A percentile compares a stretch with the other conserved stretches of the same genome.
phyloP scores from a whole-genome alignment of 495 filamentous ascomycete species.

The Margaritispora aquatica region DNA sequence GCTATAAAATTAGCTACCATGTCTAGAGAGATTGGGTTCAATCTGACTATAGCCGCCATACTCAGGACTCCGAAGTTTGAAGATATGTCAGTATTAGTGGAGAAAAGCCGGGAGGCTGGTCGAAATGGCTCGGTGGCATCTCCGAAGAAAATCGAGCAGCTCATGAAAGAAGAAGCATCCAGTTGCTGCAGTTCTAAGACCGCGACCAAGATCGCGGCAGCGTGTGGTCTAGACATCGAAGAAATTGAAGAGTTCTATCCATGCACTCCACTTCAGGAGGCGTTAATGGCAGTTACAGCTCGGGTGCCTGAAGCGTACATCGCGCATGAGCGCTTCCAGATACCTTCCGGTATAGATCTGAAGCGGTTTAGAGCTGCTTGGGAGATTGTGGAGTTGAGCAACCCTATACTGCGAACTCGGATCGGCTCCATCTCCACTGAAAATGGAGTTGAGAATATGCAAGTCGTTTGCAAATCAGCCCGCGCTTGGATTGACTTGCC shows the following conservation, averaged over 20 bases:
- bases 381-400: not conserved
- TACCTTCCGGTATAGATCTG: not conserved
- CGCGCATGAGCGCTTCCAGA: constrained; percentile 29
- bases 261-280: constrained; percentile 65
- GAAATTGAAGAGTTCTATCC: constrained; percentile 56
- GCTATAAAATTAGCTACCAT: constrained; percentile 61
- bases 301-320: constrained; percentile 51
- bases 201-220: no score
- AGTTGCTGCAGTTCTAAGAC: no score
- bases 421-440: no score
- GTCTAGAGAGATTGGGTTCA: constrained; percentile 42
- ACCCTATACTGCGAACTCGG: not conserved
- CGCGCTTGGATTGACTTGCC: no score
- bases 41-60: constrained; percentile 48
- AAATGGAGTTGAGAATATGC: no score
- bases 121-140: no score
- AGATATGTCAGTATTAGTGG: not conserved
- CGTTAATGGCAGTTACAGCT: constrained; percentile 54
- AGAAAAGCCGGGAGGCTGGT: not conserved
- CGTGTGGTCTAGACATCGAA: constrained; percentile 16
- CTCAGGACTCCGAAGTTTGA: constrained; percentile 28
- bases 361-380: not conserved
- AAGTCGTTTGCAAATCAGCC: no score
- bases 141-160: constrained; percentile 27
- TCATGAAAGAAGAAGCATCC: not conserved